Conservation (phyloP, 768 basidiomycete genomes). For the Serendipita sp. region DNA sequence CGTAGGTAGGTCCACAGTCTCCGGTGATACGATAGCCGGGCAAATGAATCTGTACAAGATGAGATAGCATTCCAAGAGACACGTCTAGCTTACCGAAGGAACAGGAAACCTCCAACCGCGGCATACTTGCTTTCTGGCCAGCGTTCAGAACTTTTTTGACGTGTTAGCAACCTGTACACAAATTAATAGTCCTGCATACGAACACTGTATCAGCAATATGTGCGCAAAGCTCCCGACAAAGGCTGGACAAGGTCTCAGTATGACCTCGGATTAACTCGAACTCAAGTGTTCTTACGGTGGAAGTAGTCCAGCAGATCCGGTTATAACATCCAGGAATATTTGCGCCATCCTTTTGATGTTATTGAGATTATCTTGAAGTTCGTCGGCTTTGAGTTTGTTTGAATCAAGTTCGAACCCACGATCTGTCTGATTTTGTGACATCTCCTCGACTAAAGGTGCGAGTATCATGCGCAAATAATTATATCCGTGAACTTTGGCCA, state of each 20-base stretch:
- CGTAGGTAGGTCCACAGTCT: constrained; percentile 65
- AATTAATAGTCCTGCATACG: constrained; percentile 17
- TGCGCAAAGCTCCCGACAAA: constrained; percentile 73
- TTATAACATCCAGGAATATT: constrained; percentile 59
- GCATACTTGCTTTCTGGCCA: constrained; percentile 72
- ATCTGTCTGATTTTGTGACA: constrained; percentile 54
- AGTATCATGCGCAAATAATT: constrained; percentile 73
- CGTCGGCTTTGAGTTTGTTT: constrained; percentile 37
- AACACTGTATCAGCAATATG: constrained; percentile 69
- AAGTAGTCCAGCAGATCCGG: constrained; percentile 47
- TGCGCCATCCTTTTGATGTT: constrained; percentile 59
- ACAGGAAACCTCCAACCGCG: constrained; percentile 80
- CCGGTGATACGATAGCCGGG: constrained; percentile 76
- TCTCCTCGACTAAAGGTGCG: constrained; percentile 56
- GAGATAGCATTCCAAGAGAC: not conserved
- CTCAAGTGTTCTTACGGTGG: constrained; percentile 42
- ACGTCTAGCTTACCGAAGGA: constrained; percentile 44
- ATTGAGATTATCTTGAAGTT: constrained; percentile 46
- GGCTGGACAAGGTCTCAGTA: constrained; percentile 26
- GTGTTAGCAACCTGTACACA: not conserved
- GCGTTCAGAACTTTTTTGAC: constrained; percentile 35
- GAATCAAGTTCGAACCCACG: constrained; percentile 60
- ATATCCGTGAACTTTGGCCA: constrained; percentile 82
- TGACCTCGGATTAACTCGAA: not conserved
- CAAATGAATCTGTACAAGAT: constrained; percentile 57